Conservation (phyloP, 2,329 filamentous ascomycete species). For the Diaporthe vaccinii region DNA sequence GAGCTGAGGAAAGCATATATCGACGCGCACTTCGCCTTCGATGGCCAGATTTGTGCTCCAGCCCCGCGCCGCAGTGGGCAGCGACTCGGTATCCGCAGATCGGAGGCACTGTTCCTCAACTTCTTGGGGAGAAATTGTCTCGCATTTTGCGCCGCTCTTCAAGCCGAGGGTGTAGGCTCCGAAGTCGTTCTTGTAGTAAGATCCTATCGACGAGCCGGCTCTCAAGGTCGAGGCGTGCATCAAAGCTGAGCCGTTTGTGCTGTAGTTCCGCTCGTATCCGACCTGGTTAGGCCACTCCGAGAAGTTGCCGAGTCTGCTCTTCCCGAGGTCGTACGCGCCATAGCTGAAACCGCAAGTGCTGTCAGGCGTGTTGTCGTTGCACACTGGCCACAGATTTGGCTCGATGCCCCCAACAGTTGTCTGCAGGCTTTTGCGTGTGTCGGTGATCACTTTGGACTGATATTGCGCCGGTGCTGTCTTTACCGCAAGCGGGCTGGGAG, state of each 20-base stretch:
- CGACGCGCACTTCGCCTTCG: not conserved
- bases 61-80: not conserved
- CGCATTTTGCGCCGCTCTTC: slow-evolving; percentile 26
- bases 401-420: slow-evolving; percentile 22
- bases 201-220: slow-evolving; percentile 15
- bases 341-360: slow-evolving; percentile 28
- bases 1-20: not conserved
- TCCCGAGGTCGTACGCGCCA: slow-evolving; percentile 21
- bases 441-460: not conserved
- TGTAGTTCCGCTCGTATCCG: not conserved
- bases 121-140: not conserved
- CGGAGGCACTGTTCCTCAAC: slow-evolving; percentile 11
- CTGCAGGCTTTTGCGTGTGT: slow-evolving; percentile 11
- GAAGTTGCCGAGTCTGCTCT: slow-evolving; percentile 33
- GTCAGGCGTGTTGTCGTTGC: not conserved
- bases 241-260: slow-evolving; percentile 20
- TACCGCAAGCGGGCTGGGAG: not conserved
- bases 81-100: not conserved
- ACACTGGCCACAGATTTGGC: slow-evolving; percentile 27
- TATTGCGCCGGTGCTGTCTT: not conserved
- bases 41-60: slow-evolving; percentile 21
- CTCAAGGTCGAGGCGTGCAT: slow-evolving; percentile 30
- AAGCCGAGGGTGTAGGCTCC: slow-evolving; percentile 24
- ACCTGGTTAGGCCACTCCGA: not conserved
- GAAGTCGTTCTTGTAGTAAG: not conserved